Percentiles rank a stretch among this genome's conserved stretches.
Evolutionary conservation across 257 asterid genomes (phyloP).

Genomic region (Marsdenia floribunda): DNA sequence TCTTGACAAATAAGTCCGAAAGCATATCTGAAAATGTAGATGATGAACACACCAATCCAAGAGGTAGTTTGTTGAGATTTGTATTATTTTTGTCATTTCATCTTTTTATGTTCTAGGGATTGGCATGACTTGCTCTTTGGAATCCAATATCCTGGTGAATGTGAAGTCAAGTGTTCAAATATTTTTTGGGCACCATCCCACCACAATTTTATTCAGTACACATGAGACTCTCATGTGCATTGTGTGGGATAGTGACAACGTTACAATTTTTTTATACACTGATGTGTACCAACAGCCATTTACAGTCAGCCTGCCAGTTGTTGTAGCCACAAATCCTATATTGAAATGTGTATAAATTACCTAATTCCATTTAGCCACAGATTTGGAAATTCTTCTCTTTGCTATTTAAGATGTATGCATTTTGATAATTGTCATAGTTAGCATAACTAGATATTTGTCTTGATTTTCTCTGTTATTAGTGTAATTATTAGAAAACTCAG

Average conservation of each 20-base stretch:
- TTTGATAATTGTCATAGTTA: neutral
- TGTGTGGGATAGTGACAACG: neutral
- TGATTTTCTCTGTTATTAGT: neutral
- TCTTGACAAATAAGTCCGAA: constrained; percentile 29
- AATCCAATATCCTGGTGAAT: neutral
- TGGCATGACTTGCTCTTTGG: neutral
- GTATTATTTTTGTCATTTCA: constrained; percentile 9
- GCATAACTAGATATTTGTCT: neutral
- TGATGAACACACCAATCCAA: constrained; percentile 26
- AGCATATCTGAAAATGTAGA: constrained; percentile 31
- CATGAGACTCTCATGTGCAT: neutral
- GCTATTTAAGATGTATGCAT: neutral
- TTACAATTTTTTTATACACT: neutral
- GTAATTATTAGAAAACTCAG: neutral
- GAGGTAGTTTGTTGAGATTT: constrained; percentile 21
- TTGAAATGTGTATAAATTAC: neutral
- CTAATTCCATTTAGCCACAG: neutral
- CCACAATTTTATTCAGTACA: neutral
- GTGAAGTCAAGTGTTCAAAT: neutral
- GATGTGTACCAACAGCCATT: neutral
- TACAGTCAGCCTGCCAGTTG: neutral
- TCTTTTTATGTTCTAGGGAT: neutral
- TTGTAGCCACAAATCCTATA: neutral
- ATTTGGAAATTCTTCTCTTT: neutral
- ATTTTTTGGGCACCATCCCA: neutral